Evolutionary conservation across 2,329 filamentous ascomycete species (phyloP), one percentile per base, ranked within the genome.

Genomic region (Dactylellina sp.): DNA sequence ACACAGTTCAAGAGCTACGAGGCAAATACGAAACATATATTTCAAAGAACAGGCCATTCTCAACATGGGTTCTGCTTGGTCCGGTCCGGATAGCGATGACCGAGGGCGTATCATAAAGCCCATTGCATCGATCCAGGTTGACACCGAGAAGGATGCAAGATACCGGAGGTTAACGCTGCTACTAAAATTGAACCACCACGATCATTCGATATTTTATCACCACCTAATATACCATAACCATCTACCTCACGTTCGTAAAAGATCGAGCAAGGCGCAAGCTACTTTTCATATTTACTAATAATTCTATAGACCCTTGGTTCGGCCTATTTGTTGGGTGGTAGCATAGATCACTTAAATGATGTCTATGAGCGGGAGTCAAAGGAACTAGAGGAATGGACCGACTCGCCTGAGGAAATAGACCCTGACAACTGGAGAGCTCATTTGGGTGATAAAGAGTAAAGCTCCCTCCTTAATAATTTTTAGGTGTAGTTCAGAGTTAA

Each of bases 341-440:
- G 87, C 61, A 84, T 87, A 7, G 85, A 89, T 53, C 89, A 96
- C 76, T 82, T 99, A 76, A 89, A 92, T 77, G 84, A 86, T 2
- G 87, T 97, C 50, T 99, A 97, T 81, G 93, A 97, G 72, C 84
- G 84, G 32, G 90, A 95, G 78, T 53, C 63, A 42, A 86, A 89
- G 79, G 81, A 86, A 60, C 84, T 97, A 11, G 92, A 94, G 76
- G 85, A 88, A 22, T 99, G 95, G 95, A 81, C 83, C 61, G 89
- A 93, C 77, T 92, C 93, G 0, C 95, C 95, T 0, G 88, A 89
- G 2, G 95, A 99, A 82, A 87, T 99, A 57, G 87, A 88, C 16
- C 85, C 89, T 75, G 86, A 89, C 65, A 95, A 99, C 80, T 99
- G 95, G 94, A 86, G 89, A 76, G 90, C 94, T 66, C 95, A 88